phyloP scores from a whole-genome alignment of 2,329 filamentous ascomycete species.

The Aspergillus sp. region DNA sequence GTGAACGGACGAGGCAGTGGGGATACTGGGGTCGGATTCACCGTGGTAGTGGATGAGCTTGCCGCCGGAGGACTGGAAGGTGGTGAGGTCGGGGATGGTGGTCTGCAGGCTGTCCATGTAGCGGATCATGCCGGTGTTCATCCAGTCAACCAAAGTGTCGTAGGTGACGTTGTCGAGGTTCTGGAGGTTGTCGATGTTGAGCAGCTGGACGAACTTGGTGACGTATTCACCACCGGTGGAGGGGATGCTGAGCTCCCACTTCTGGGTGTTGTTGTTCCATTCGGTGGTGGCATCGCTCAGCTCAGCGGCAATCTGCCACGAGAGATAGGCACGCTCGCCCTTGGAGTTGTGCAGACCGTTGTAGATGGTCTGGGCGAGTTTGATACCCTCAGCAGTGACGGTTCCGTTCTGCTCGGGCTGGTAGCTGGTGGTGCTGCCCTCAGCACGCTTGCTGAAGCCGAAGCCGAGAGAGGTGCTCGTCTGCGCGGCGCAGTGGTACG shows the following conservation, averaged over 20 bases:
- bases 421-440: conserved; percentile 14
- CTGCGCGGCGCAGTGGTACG: conserved; percentile 41
- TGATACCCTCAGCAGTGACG: conserved; percentile 21
- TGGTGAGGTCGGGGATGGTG: conserved; percentile 48
- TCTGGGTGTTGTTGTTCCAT: conserved; percentile 19
- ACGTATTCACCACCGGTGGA: conserved; percentile 37
- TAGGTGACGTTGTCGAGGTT: conserved; percentile 49
- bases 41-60: conserved; percentile 55
- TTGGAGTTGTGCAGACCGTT: conserved; percentile 38
- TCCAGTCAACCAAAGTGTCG: conserved; percentile 51
- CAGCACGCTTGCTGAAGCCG: conserved; percentile 22
- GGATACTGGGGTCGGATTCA: conserved; percentile 49
- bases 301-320: conserved; percentile 20
- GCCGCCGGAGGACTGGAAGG: conserved; percentile 48
- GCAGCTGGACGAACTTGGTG: conserved; percentile 23
- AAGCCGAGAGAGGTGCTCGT: conserved; percentile 22
- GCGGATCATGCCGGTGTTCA: conserved; percentile 39
- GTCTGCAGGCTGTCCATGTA: conserved; percentile 50
- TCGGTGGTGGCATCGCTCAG: conserved; percentile 19
- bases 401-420: conserved; percentile 26
- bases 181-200: conserved; percentile 34
- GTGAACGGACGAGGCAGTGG: conserved; percentile 48
- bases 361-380: conserved; percentile 30
- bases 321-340: conserved; percentile 38
- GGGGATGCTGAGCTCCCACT: conserved; percentile 26